Conservation (phyloP, 2,329 filamentous ascomycete genomes). For the Neoascochyta sp. region DNA sequence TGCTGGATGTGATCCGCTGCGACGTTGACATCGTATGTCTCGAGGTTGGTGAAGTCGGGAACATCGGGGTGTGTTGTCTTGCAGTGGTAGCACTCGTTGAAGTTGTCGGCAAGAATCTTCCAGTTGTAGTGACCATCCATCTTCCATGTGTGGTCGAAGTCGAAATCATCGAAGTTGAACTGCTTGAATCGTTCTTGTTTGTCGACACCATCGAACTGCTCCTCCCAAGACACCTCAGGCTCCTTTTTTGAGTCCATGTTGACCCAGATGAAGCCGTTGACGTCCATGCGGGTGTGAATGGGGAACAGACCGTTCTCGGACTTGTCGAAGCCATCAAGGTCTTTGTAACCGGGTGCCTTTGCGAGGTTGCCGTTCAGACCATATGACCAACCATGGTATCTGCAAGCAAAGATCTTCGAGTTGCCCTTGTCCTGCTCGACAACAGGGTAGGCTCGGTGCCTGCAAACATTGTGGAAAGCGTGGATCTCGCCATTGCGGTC, state of each 20-base stretch:
- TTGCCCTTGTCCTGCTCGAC: conserved; percentile 39
- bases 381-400: conserved; percentile 49
- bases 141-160: conserved; percentile 42
- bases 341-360: conserved; percentile 45
- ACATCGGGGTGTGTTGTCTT: conserved; percentile 58
- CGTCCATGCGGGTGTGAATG: conserved; percentile 33
- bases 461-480: conserved; percentile 46
- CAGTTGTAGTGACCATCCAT: conserved; percentile 34
- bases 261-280: conserved; percentile 36
- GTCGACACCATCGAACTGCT: conserved; percentile 29
- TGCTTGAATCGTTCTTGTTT: conserved; percentile 33
- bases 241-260: conserved; percentile 35
- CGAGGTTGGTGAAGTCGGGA: conserved; percentile 53
- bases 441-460: conserved; percentile 45
- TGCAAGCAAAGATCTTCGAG: conserved; percentile 42
- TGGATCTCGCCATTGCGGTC: conserved; percentile 39
- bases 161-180: conserved; percentile 43
- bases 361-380: conserved; percentile 42
- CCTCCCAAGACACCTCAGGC: conserved; percentile 30
- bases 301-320: conserved; percentile 35
- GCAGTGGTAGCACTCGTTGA: conserved; percentile 65
- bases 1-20: conserved; percentile 32
- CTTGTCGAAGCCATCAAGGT: conserved; percentile 41
- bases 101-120: conserved; percentile 52
- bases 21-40: conserved; percentile 46